A percentile compares a stretch with the other conserved stretches of the same genome.
Evolutionary conservation across 169 alveolate genomes (phyloP).

Genomic region (Eimeria zaria): DNA sequence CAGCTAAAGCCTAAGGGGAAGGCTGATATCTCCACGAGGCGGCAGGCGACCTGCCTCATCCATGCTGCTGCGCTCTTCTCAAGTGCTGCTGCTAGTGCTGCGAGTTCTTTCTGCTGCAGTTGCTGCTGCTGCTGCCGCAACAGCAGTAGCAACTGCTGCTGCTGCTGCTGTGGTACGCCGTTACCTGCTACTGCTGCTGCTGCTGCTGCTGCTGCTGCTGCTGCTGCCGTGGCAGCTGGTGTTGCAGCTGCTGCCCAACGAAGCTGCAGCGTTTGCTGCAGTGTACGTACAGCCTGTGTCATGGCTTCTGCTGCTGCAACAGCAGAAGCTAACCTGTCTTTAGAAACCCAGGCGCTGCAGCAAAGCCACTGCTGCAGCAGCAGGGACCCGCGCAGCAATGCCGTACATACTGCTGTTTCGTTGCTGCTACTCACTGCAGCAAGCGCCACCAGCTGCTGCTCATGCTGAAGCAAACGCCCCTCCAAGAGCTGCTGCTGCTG

Average conservation of each 20-base stretch:
- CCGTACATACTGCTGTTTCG: constrained; percentile 3
- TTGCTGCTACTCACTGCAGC: background rate
- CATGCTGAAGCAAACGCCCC: constrained; percentile 14
- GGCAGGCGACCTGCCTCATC: background rate
- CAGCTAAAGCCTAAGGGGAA: background rate
- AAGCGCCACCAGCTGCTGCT: constrained; percentile 42
- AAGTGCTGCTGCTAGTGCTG: constrained; percentile 8
- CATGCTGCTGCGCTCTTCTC: constrained; percentile 23
- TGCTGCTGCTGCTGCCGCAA: background rate
- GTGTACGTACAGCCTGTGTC: background rate
- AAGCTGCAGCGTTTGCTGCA: constrained; percentile 36
- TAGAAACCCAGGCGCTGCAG: constrained; percentile 12
- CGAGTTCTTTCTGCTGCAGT: constrained; percentile 5
- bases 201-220: background rate
- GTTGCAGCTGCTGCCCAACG: background rate
- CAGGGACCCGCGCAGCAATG: constrained; percentile 3
- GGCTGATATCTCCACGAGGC: constrained; percentile 24
- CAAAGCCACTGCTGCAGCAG: constrained; percentile 69
- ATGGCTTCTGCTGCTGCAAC: constrained; percentile 25
- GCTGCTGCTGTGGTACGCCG: background rate
- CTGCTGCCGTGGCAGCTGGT: no score
- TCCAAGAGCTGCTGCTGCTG: no score
- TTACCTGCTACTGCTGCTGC: constrained; percentile 17
- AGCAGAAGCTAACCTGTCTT: constrained; percentile 2
- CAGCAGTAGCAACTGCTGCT: no score